A percentile compares a stretch with the other conserved stretches of the same genome.
These are phyloP conservation scores for Blastomyces gilchristii DNA, from an alignment of 2,329 filamentous ascomycete species.

Conservation along the genomic window DNA sequence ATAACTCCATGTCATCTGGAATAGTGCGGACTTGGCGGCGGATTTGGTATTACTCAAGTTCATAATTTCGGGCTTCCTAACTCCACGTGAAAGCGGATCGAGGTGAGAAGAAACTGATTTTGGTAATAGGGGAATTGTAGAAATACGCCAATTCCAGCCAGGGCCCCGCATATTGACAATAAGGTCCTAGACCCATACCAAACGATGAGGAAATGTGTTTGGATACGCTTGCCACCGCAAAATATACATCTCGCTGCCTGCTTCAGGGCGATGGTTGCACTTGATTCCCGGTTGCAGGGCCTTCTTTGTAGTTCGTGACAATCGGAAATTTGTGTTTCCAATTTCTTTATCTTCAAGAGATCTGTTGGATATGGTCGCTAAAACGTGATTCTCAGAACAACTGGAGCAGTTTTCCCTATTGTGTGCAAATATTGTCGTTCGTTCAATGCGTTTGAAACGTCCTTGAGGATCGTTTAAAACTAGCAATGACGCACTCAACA, in stretches of 20 bases:
- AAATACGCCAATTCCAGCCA: constrained; percentile 50
- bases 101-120: constrained; percentile 21
- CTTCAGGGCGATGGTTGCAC: neutral
- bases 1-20: constrained; percentile 48
- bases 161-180: constrained; percentile 50
- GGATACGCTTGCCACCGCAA: constrained; percentile 49
- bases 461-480: constrained; percentile 46
- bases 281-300: neutral
- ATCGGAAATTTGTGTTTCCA: neutral
- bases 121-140: constrained; percentile 34
- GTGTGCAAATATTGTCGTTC: constrained; percentile 16
- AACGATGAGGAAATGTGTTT: constrained; percentile 39
- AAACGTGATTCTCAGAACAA: neutral
- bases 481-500: constrained; percentile 45
- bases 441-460: constrained; percentile 48
- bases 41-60: constrained; percentile 31
- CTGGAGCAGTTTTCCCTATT: constrained; percentile 6
- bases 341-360: neutral
- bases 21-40: constrained; percentile 40
- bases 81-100: constrained; percentile 9
- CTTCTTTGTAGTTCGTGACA: neutral
- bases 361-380: neutral
- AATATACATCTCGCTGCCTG: constrained; percentile 18
- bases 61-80: constrained; percentile 13
- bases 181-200: constrained; percentile 50